phyloP scores from a whole-genome alignment of 768 basidiomycete genomes.

The Leucocoprinus sp. region DNA sequence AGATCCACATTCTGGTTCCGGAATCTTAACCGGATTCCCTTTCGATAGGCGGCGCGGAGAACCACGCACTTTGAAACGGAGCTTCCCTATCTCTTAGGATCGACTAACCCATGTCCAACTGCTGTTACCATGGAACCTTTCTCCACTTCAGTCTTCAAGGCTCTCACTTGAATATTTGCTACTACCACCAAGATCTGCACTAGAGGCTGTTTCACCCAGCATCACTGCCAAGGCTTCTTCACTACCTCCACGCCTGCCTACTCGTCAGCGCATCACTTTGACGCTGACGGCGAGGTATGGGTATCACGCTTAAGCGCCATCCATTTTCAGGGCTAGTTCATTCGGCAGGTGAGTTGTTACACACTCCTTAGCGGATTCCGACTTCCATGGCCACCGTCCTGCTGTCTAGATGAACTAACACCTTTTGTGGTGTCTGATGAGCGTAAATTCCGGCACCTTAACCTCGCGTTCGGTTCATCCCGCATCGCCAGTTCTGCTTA shows the following conservation, averaged over 20 bases:
- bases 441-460: slow-evolving; percentile 76
- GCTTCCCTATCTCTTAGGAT: slow-evolving; percentile 74
- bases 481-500: slow-evolving; percentile 63
- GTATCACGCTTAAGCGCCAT: slow-evolving; percentile 84
- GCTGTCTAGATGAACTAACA: slow-evolving; percentile 86
- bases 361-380: slow-evolving; percentile 81
- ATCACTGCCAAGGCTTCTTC: slow-evolving; percentile 74
- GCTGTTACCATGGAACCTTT: slow-evolving; percentile 84
- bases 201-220: slow-evolving; percentile 54
- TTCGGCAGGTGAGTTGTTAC: slow-evolving; percentile 88
- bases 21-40: slow-evolving; percentile 76
- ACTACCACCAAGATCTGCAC: slow-evolving; percentile 86
- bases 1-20: slow-evolving; percentile 67
- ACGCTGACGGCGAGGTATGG: slow-evolving; percentile 76
- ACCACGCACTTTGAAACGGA: slow-evolving; percentile 63
- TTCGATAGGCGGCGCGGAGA: slow-evolving; percentile 61
- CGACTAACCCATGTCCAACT: slow-evolving; percentile 83
- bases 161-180: slow-evolving; percentile 84
- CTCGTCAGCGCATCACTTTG: slow-evolving; percentile 64
- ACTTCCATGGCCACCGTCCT: slow-evolving; percentile 85
- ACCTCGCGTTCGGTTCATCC: slow-evolving; percentile 64
- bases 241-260: slow-evolving; percentile 74
- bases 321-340: slow-evolving; percentile 88
- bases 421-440: slow-evolving; percentile 82
- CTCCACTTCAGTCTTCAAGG: slow-evolving; percentile 85